phyloP scores from a whole-genome alignment of 1,284 basidiomycete species.

The Melampsora occidentalis region DNA sequence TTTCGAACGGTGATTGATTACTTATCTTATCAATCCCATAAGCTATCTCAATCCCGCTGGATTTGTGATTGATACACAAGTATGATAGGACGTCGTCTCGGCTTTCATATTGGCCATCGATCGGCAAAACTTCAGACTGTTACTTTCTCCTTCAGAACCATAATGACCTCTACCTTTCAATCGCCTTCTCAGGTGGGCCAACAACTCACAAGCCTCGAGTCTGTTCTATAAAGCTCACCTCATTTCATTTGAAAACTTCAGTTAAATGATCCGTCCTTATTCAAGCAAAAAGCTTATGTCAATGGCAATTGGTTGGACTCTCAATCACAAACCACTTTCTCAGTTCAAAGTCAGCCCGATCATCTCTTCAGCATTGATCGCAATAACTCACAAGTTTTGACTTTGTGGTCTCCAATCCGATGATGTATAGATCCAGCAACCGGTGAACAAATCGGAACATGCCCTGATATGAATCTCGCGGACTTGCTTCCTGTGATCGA shows the following conservation, averaged over 20 bases:
- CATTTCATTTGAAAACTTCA: not conserved
- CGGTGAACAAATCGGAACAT: conserved; percentile 69
- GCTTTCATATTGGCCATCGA: no score
- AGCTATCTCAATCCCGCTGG: no score
- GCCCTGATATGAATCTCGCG: conserved; percentile 78
- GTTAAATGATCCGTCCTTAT: conserved; percentile 70
- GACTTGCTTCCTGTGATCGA: conserved; percentile 78
- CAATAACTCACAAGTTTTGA: conserved; percentile 2
- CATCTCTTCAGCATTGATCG: not conserved
- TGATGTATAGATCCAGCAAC: conserved; percentile 71
- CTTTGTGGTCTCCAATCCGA: not conserved
- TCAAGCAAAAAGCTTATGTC: conserved; percentile 73
- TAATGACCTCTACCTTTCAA: no score
- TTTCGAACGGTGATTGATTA: no score
- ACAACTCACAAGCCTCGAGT: no score
- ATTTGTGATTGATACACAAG: no score
- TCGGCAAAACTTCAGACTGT: no score
- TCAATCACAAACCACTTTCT: conserved; percentile 67
- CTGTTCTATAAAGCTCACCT: no score
- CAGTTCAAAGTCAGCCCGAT: conserved; percentile 67
- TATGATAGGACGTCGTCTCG: no score
- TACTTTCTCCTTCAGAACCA: no score
- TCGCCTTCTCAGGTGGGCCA: no score
- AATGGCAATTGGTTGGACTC: conserved; percentile 78
- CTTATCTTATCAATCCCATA: no score